Percentiles rank a stretch among this genome's conserved stretches.
These are phyloP conservation scores for Setaria italica DNA, from an alignment of 202 grass and related monocot genomes.

Conservation along the genomic window DNA sequence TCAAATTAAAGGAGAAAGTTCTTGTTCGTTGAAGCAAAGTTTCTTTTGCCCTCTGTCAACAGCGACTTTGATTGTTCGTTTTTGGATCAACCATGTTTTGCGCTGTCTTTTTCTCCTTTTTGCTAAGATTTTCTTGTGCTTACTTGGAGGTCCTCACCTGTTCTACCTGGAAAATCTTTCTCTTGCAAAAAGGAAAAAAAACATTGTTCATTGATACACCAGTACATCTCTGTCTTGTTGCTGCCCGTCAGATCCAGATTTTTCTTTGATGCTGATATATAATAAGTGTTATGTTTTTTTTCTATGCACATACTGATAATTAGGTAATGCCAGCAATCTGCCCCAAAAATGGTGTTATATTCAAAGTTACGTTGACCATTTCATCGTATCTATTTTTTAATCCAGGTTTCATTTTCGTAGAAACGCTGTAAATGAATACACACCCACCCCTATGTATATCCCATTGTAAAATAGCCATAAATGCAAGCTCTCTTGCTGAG, in stretches of 20 bases:
- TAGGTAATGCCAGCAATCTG: background rate
- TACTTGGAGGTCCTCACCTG: background rate
- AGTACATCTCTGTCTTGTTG: background rate
- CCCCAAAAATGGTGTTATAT: background rate
- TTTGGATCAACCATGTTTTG: background rate
- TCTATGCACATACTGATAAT: background rate
- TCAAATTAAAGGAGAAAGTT: constrained; percentile 4
- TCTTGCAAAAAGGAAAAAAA: background rate
- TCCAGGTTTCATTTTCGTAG: too few species aligned
- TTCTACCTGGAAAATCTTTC: background rate
- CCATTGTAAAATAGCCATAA: too few species aligned
- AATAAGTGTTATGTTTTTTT: background rate
- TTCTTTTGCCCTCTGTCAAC: background rate
- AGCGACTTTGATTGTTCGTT: background rate
- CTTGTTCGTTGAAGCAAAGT: background rate
- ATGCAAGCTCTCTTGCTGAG: too few species aligned
- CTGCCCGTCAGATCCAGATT: background rate
- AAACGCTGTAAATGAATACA: too few species aligned
- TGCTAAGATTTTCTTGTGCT: background rate
- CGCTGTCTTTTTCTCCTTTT: background rate
- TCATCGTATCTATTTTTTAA: too few species aligned
- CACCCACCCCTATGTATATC: too few species aligned
- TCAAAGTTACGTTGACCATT: background rate
- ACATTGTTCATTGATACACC: background rate
- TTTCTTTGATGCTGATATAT: background rate